phyloP scores from a whole-genome alignment of 805 yeast species.

The Metschnikowia amazonensis region DNA sequence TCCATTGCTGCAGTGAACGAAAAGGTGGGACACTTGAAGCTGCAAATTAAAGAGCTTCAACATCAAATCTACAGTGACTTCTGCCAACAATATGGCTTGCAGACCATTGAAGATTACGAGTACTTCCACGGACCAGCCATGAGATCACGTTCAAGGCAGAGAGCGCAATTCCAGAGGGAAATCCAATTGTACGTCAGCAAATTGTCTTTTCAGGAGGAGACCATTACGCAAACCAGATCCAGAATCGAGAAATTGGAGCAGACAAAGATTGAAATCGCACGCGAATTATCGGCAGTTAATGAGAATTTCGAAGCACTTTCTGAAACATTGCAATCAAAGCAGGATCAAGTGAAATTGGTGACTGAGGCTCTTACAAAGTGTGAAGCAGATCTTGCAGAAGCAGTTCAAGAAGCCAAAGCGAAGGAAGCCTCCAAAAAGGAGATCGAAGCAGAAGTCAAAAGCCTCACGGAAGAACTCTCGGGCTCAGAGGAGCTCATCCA shows the following conservation, averaged over 20 bases:
- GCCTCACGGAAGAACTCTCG: constrained; percentile 31
- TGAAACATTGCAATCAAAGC: constrained; percentile 39
- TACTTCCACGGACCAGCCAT: constrained; percentile 55
- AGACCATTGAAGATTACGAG: constrained; percentile 65
- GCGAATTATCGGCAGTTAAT: constrained; percentile 25
- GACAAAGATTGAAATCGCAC: constrained; percentile 26
- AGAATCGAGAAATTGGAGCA: constrained; percentile 43
- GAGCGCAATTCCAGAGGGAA: constrained; percentile 58
- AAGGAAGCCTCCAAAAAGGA: constrained; percentile 25
- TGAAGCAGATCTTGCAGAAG: constrained; percentile 30
- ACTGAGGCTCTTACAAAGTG: constrained; percentile 6
- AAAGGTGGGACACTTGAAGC: constrained; percentile 17
- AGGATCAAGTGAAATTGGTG: not conserved
- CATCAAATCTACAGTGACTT: constrained; percentile 47
- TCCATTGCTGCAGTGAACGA: constrained; percentile 20
- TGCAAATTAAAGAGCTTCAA: constrained; percentile 15
- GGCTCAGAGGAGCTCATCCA: constrained; percentile 51
- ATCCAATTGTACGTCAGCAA: constrained; percentile 58
- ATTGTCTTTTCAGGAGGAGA: constrained; percentile 59
- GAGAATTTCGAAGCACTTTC: constrained; percentile 28
- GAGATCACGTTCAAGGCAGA: constrained; percentile 56
- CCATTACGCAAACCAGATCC: constrained; percentile 46
- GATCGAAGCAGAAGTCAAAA: constrained; percentile 28
- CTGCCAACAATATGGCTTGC: constrained; percentile 52
- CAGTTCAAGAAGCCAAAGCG: constrained; percentile 27